A percentile compares a stretch with the other conserved stretches of the same genome.
phyloP scores from a whole-genome alignment of 768 basidiomycete species.

The Tricholoma hemisulphureum region DNA sequence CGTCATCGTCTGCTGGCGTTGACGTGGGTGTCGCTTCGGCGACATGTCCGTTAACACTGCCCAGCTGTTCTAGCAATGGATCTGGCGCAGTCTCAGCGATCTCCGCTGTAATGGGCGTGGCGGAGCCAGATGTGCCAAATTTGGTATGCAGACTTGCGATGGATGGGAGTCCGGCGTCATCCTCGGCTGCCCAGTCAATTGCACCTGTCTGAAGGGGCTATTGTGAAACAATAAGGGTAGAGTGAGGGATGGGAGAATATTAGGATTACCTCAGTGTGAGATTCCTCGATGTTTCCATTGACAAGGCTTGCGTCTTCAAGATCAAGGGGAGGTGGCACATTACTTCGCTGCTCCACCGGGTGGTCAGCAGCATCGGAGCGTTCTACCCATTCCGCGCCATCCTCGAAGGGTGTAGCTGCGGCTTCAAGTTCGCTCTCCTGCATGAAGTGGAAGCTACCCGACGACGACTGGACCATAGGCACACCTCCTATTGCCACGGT shows the following conservation, averaged over 20 bases:
- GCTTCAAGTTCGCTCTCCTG: constrained; percentile 76
- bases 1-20: constrained; percentile 52
- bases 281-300: constrained; percentile 15
- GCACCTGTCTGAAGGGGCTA: constrained; percentile 28
- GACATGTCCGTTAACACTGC: constrained; percentile 27
- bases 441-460: constrained; percentile 75
- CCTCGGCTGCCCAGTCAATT: constrained; percentile 83
- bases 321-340: constrained; percentile 10
- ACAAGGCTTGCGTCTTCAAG: constrained; percentile 9
- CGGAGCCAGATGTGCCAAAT: constrained; percentile 72
- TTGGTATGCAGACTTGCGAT: constrained; percentile 74
- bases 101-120: constrained; percentile 51
- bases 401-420: constrained; percentile 44
- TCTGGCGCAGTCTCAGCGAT: constrained; percentile 18
- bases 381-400: constrained; percentile 57
- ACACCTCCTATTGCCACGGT: constrained; percentile 41
- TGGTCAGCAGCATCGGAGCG: constrained; percentile 39
- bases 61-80: constrained; percentile 22
- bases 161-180: constrained; percentile 75
- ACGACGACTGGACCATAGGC: constrained; percentile 35
- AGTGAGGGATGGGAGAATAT: not conserved
- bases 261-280: constrained; percentile 11
- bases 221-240: not conserved
- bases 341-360: constrained; percentile 18
- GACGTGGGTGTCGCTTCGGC: constrained; percentile 22